phyloP scores from a whole-genome alignment of 371 early-diverging fungal genomes.

The Entomophthora muscae region DNA sequence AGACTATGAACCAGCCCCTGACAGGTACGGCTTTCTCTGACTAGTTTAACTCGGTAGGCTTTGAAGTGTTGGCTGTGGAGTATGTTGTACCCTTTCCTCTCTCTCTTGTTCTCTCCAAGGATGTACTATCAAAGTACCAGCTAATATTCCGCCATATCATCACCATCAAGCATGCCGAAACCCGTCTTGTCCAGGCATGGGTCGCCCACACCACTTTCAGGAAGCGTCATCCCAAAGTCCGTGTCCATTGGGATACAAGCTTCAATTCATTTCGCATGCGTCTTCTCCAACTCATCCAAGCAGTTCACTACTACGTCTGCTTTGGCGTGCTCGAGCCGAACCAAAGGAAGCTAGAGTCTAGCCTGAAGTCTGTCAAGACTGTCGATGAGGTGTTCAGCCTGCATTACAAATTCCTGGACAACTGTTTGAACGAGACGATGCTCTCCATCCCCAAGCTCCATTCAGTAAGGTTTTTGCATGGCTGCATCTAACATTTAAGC shows the following conservation, averaged over 20 bases:
- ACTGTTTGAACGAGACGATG: constrained; percentile 80
- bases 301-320: constrained; percentile 66
- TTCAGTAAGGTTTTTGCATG: constrained; percentile 25
- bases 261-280: constrained; percentile 48
- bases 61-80: constrained; percentile 56
- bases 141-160: constrained; percentile 76
- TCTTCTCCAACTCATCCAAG: constrained; percentile 74
- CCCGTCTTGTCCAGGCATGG: constrained; percentile 57
- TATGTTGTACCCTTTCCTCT: constrained; percentile 71
- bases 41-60: constrained; percentile 24
- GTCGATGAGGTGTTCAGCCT: constrained; percentile 69
- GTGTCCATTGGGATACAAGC: constrained; percentile 28
- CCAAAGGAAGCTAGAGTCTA: constrained; percentile 44
- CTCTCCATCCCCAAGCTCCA: constrained; percentile 63
- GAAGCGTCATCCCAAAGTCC: constrained; percentile 2
- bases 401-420: constrained; percentile 70
- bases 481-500: not conserved
- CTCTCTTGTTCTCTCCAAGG: constrained; percentile 67
- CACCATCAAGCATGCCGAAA: constrained; percentile 68
- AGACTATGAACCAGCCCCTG: constrained; percentile 5
- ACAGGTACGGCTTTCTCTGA: constrained; percentile 9
- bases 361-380: constrained; percentile 39
- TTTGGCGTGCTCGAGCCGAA: constrained; percentile 83
- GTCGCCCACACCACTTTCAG: constrained; percentile 22
- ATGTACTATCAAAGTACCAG: constrained; percentile 74